A percentile compares a stretch with the other conserved stretches of the same genome.
phyloP scores from a whole-genome alignment of 106 monocot genomes.

The Allium fistulosum region DNA sequence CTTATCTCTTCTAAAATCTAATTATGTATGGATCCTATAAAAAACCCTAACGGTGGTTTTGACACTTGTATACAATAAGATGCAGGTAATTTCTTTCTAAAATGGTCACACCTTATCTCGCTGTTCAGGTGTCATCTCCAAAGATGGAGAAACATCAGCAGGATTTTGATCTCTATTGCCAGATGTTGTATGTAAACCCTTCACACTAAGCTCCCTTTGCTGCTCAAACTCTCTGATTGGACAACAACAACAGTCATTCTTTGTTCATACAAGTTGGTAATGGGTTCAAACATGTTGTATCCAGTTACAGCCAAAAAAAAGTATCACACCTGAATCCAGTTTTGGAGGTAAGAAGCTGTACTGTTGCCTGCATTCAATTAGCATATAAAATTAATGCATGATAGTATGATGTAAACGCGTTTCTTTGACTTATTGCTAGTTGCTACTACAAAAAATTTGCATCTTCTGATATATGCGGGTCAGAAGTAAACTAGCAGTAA shows the following conservation, averaged over 20 bases:
- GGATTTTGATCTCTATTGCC: constrained; percentile 37
- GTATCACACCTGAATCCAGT: constrained; percentile 89
- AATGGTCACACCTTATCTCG: constrained; percentile 25
- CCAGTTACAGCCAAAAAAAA: too few species aligned
- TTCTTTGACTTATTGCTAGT: not conserved
- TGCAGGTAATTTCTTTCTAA: not conserved
- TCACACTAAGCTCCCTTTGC: constrained; percentile 68
- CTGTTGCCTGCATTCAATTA: constrained; percentile 52
- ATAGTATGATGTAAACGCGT: not conserved
- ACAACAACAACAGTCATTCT: not conserved
- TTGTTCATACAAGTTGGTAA: too few species aligned
- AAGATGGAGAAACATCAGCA: constrained; percentile 25
- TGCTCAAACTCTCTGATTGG: constrained; percentile 92
- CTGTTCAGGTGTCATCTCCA: constrained; percentile 18
- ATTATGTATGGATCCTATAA: too few species aligned
- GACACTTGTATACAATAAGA: too few species aligned
- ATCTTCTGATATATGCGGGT: not conserved
- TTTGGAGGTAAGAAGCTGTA: constrained; percentile 92
- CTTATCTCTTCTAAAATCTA: too few species aligned
- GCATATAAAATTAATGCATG: not conserved
- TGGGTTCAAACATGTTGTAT: too few species aligned
- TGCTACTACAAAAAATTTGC: not conserved
- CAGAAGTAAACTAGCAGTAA: not conserved
- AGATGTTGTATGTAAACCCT: constrained; percentile 37
- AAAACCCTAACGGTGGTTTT: too few species aligned